Evolutionary conservation across 2,329 filamentous ascomycete species (phyloP).

Genomic region (Epicoccum nigrum): DNA sequence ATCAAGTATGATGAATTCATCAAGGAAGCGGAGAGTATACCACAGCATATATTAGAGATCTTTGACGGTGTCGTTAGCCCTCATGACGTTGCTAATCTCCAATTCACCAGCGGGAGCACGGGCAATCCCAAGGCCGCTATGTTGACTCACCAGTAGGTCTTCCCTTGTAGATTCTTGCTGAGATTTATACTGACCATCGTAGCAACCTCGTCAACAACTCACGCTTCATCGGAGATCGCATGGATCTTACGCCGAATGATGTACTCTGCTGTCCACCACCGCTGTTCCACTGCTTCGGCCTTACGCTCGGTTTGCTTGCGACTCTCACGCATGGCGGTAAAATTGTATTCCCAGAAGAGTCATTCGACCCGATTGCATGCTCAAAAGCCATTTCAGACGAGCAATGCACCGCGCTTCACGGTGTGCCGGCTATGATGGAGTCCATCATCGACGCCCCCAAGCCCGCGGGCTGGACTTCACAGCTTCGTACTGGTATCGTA

Average conservation of each 20-base stretch:
- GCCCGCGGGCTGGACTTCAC: slow-evolving; percentile 50
- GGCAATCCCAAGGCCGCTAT: slow-evolving; percentile 48
- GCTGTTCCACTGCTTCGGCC: slow-evolving; percentile 84
- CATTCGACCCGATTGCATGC: slow-evolving; percentile 72
- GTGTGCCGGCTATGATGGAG: slow-evolving; percentile 86
- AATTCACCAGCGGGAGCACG: slow-evolving; percentile 49
- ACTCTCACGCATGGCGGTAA: slow-evolving; percentile 75
- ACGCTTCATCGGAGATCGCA: slow-evolving; percentile 66
- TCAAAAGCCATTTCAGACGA: slow-evolving; percentile 65
- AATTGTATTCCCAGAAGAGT: slow-evolving; percentile 74
- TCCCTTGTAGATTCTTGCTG: too few relatives aligned
- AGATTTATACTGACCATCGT: background rate
- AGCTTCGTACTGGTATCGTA: slow-evolving; percentile 76
- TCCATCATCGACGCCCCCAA: slow-evolving; percentile 61
- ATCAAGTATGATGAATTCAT: slow-evolving; percentile 66
- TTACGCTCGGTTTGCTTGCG: slow-evolving; percentile 76
- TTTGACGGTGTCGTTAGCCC: slow-evolving; percentile 45
- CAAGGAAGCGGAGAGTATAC: slow-evolving; percentile 34
- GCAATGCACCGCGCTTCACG: slow-evolving; percentile 72
- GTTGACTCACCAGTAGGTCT: slow-evolving; percentile 46
- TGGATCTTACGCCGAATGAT: slow-evolving; percentile 69
- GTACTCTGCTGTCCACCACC: slow-evolving; percentile 81
- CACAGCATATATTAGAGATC: slow-evolving; percentile 43
- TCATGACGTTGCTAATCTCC: slow-evolving; percentile 45
- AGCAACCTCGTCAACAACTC: slow-evolving; percentile 51